Percentiles rank a stretch among this genome's conserved stretches.
Evolutionary conservation across 78 protist species (phyloP).

Genomic region (Dictyostelium intermedium): DNA sequence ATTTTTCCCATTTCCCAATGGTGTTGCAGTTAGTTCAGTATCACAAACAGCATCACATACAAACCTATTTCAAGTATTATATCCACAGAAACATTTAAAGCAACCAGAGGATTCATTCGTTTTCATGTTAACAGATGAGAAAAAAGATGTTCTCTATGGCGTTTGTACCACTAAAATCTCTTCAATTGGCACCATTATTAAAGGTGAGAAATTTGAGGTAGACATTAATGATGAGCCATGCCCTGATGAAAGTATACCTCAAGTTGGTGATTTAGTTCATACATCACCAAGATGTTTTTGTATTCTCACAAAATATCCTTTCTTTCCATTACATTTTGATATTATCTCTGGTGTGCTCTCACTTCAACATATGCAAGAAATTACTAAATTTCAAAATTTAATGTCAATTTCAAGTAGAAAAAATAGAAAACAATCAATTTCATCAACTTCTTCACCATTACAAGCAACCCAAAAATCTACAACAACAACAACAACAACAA

Average conservation of each 20-base stretch:
- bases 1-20: constrained; percentile 58
- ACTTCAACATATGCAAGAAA: constrained; percentile 60
- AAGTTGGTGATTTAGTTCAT: constrained; percentile 1
- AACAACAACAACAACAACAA: not conserved
- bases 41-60: constrained; percentile 67
- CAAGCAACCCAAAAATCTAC: not conserved
- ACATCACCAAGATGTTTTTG: constrained; percentile 48
- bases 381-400: constrained; percentile 27
- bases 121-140: constrained; percentile 68
- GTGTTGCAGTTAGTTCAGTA: constrained; percentile 13
- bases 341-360: constrained; percentile 23
- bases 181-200: not conserved
- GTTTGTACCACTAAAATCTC: constrained; percentile 42
- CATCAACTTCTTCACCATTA: not conserved
- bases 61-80: constrained; percentile 34
- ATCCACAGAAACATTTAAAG: constrained; percentile 47
- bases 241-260: not conserved
- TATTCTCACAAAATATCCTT: constrained; percentile 47
- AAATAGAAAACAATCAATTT: not conserved
- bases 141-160: constrained; percentile 60
- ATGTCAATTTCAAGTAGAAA: not conserved
- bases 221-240: constrained; percentile 35
- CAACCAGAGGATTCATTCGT: constrained; percentile 65
- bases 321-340: constrained; percentile 62
- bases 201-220: not conserved